Base-by-base conservation (phyloP, 208 protist genomes). In the Trypanosoma mega region DNA sequence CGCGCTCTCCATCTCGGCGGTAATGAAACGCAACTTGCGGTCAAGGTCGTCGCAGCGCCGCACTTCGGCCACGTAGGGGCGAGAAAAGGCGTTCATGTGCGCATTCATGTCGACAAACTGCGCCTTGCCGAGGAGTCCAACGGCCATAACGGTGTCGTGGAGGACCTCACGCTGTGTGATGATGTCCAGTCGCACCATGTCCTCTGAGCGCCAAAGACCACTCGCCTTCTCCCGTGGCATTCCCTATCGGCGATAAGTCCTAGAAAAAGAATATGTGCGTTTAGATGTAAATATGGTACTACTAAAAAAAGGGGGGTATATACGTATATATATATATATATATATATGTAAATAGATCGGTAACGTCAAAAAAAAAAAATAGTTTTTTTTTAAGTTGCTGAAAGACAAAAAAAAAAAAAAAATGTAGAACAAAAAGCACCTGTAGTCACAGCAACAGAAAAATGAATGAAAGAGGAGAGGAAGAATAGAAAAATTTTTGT, bases 111-210 rank as follows among this genome's bases (percentile, higher is more conserved):
- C 96, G 31, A 80, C 76, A 63, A 98, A 97, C 77, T 98, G 78
- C 34, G 96, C 74, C 8, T 85, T 47, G n/a, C 93, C 96, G 2
- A 97, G 30, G 21, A 90, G 56, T 16, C 97, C 96, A 4, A 99
- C 49, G 50, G 84, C 68, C n/a, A 92, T 33, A 1, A 98, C 73
- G 18, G 85, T 93, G 39, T 96, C 83, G 33, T 97, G 94, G 18
- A 89, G 83, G 1, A 78, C 86, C 34, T 98, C 96, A 21, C 80
- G 74, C 64, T 94, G 90, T 29, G 98, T 82, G 59, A 94, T 81
- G 29, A 98, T 49, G 64, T 97, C 80, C n/a, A 98, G 67, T 18
- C 96, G 80, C 47, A 77, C 37, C 93, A 98, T 98, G 46, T 96
- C 80, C 71, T 98, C 78, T 2, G 80, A 94, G 46, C 94, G 82